Conservation (phyloP, 371 early-diverging fungal species). For the Chytridiales sp. region DNA sequence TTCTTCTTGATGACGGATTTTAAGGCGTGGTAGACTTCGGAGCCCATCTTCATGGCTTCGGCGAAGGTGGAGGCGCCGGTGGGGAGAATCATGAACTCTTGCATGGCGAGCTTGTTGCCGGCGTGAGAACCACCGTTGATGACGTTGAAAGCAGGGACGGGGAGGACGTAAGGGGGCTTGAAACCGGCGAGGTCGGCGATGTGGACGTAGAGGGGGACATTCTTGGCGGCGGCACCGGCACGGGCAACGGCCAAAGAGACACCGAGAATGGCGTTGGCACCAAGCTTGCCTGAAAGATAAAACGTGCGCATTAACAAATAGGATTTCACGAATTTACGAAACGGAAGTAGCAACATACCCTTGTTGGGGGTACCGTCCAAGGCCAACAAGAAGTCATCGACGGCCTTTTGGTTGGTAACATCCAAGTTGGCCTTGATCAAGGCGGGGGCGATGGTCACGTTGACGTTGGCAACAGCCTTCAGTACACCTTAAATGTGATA, state of each 20-base stretch:
- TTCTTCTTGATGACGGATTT: constrained; percentile 95
- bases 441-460: constrained; percentile 79
- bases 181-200: constrained; percentile 80
- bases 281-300: constrained; percentile 56
- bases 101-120: constrained; percentile 98
- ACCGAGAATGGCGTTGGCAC: constrained; percentile 98
- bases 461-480: constrained; percentile 92
- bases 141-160: constrained; percentile 98
- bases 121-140: constrained; percentile 99
- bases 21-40: constrained; percentile 94
- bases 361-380: constrained; percentile 95
- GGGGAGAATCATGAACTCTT: constrained; percentile 99
- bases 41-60: constrained; percentile 97
- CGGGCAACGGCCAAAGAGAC: constrained; percentile 95
- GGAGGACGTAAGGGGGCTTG: constrained; percentile 84
- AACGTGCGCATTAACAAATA: no score
- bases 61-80: constrained; percentile 90
- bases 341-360: constrained; percentile 33
- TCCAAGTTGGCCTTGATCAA: constrained; percentile 73
- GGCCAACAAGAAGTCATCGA: constrained; percentile 88
- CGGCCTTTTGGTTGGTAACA: constrained; percentile 80
- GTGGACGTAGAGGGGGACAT: constrained; percentile 89
- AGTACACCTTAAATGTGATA: constrained; percentile 67
- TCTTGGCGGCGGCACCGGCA: constrained; percentile 89
- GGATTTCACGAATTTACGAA: background rate